These are phyloP conservation scores for Porphyrellus cyaneotinctus DNA, from an alignment of 768 basidiomycete genomes.

Conservation along the genomic window DNA sequence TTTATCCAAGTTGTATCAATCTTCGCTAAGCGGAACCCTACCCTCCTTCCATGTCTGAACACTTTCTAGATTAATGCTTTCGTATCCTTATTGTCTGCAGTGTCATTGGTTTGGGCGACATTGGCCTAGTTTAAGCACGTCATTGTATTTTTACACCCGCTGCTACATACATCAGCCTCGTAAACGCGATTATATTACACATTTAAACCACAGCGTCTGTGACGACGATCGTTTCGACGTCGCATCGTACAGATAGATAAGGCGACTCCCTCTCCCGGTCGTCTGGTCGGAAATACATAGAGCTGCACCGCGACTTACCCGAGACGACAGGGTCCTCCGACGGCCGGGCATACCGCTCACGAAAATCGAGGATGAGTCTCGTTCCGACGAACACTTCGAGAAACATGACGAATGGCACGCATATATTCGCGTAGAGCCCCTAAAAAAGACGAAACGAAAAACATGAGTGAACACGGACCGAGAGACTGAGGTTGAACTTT, in stretches of 20 bases:
- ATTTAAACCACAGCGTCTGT: constrained; percentile 3
- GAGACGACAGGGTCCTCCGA: constrained; percentile 10
- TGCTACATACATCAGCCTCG: constrained; percentile 6
- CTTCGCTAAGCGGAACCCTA: constrained; percentile 1
- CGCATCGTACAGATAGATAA: constrained; percentile 7
- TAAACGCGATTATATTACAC: background rate
- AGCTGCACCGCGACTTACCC: constrained; percentile 4
- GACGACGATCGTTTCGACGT: constrained; percentile 18
- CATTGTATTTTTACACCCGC: constrained; percentile 19
- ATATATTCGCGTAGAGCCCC: constrained; percentile 29
- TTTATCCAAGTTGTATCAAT: constrained; percentile 13
- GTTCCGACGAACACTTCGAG: constrained; percentile 30
- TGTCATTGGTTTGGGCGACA: constrained; percentile 8
- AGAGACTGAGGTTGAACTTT: background rate
- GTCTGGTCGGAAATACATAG: constrained; percentile 15
- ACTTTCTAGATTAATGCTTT: constrained; percentile 1
- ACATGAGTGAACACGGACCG: background rate
- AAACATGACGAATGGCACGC: constrained; percentile 30
- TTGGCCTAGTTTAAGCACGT: background rate
- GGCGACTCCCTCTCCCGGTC: background rate
- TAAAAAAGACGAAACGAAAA: background rate
- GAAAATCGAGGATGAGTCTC: constrained; percentile 30
- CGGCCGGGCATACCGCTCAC: constrained; percentile 23
- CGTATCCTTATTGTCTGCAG: constrained; percentile 11
- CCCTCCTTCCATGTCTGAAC: constrained; percentile 3